A percentile compares a stretch with the other conserved stretches of the same genome.
Evolutionary conservation across 2,329 filamentous ascomycete species (phyloP).

Genomic region (Pseudogymnoascus sp.): DNA sequence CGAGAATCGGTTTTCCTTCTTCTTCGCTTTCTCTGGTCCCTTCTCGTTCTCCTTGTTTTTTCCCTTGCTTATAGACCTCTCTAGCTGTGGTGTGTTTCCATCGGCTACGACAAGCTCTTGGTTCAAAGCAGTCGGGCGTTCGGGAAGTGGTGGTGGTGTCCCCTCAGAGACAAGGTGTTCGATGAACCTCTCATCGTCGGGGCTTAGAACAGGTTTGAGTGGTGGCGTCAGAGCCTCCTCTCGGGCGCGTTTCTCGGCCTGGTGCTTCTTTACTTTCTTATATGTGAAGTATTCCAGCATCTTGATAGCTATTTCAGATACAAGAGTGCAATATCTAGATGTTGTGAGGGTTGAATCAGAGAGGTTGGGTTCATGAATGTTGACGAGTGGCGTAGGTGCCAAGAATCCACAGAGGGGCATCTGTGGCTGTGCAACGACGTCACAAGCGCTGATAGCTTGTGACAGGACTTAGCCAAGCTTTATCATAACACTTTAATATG

Average conservation of each 20-base stretch:
- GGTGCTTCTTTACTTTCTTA: constrained; percentile 58
- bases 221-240: constrained; percentile 16
- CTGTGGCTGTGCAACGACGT: constrained; percentile 7
- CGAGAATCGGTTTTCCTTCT: constrained; percentile 37
- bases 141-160: constrained; percentile 47
- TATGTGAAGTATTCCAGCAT: constrained; percentile 60
- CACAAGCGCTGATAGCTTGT: neutral
- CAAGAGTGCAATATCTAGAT: neutral
- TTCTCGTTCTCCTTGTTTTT: constrained; percentile 32
- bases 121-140: constrained; percentile 21
- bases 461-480: constrained; percentile 1
- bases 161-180: constrained; percentile 47
- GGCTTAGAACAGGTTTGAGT: constrained; percentile 43
- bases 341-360: neutral
- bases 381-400: neutral
- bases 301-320: constrained; percentile 14
- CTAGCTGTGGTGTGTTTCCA: constrained; percentile 1
- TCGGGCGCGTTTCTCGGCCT: constrained; percentile 40
- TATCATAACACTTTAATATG: neutral
- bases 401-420: neutral
- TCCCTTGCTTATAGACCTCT: constrained; percentile 19
- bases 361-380: neutral
- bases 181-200: constrained; percentile 54
- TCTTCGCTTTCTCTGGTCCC: constrained; percentile 28
- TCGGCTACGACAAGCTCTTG: constrained; percentile 21